A percentile compares a stretch with the other conserved stretches of the same genome.
Conservation (phyloP, 352 stramenopile species). For the Phytophthora podocarpi region DNA sequence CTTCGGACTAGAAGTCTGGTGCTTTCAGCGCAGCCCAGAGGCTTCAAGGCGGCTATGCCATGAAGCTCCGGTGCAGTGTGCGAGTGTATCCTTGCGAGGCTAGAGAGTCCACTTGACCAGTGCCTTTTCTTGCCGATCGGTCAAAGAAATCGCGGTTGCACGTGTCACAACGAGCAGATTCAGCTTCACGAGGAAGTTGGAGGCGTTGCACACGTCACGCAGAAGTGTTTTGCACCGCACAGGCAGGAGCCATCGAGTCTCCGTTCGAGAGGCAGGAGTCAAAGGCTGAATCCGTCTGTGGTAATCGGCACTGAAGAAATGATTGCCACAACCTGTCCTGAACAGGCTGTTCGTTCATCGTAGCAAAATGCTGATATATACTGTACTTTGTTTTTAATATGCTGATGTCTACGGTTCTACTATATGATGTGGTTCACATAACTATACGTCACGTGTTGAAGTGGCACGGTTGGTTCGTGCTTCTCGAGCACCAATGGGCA, state of each 20-base stretch:
- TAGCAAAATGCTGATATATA: no score
- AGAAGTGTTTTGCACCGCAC: background rate
- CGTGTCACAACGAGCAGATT: conserved; percentile 34
- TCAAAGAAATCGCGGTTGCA: conserved; percentile 8
- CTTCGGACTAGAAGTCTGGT: no score
- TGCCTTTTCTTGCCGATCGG: conserved; percentile 17
- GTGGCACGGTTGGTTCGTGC: conserved; percentile 50
- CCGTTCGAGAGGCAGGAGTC: background rate
- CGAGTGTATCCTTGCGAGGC: conserved; percentile 29
- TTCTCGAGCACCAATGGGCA: conserved; percentile 10
- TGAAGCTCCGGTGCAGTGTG: background rate
- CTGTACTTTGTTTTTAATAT: no score
- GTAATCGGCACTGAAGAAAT: conserved; percentile 17
- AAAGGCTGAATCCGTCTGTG: background rate
- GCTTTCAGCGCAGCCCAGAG: background rate
- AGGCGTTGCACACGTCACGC: conserved; percentile 22
- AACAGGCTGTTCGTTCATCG: no score
- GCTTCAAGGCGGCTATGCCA: background rate
- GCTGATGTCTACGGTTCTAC: no score
- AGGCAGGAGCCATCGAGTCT: no score
- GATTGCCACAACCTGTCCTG: conserved; percentile 27
- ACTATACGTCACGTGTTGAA: conserved; percentile 25
- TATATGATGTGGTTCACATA: conserved; percentile 22
- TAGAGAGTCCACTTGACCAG: conserved; percentile 8
- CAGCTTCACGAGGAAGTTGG: conserved; percentile 26